Base-by-base conservation (phyloP, 2,329 filamentous ascomycete genomes). In the Geosmithia flava region DNA sequence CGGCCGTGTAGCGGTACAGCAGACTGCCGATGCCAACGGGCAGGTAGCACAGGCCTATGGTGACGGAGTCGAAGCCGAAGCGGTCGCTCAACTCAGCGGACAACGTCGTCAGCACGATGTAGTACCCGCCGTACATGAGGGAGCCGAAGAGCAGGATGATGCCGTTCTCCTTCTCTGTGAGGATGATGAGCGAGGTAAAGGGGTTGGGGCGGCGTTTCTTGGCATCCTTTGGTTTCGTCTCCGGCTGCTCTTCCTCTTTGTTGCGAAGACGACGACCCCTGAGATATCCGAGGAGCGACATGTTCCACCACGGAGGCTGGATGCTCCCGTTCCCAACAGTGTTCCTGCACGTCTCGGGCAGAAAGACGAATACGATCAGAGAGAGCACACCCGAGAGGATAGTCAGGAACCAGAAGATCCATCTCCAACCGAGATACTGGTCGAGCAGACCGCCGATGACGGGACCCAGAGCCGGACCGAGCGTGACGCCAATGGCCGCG, bases 361-460 rank as follows among this genome's bases (percentile, higher is more conserved):
- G 65, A 40, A 80, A 70, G 0, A 72, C 29, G 1, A 69, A 42
- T 7, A 77, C 56, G 0, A 72, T 52, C 0, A 72, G 47, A 4
- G 74, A 54, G 20, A 71, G 62, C 0, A 68, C 63, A 0, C 59
- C 29, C 61, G 60, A 53, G 1, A 67, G 53, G 10, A 81, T 79
- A 10, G 69, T 62, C 13, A 83, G 59, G 48, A 80, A 79, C 77
- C 78, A 82, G 54, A 83, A 83, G 29, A 81, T 76, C 29, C 68
- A 65, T 33, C 72, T 65, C 79, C 80, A 83, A 1, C 76, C 76
- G 0, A 80, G 62, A 46, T 71, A 76, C 45, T 80, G 67, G 3
- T 69, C 68, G 2, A 84, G 63, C 1, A 80, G 52, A 1, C 79
- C 80, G 2, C 80, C 79, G 15, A 83, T 65, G 11, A 82, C 68